Base-by-base conservation (phyloP, 805 yeast genomes). In the Ogataea nitratoaversa region DNA sequence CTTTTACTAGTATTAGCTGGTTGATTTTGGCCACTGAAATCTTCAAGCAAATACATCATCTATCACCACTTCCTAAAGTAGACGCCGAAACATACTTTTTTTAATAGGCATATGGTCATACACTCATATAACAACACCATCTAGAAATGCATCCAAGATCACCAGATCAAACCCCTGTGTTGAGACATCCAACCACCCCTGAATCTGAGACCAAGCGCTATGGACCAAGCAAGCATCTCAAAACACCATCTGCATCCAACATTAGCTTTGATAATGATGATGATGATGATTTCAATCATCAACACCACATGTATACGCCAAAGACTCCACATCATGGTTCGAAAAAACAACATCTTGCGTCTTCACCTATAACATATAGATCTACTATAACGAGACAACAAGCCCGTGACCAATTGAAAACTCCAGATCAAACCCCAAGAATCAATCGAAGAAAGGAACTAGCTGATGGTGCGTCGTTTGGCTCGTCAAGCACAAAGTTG, bases 361-460 rank as follows among this genome's bases (percentile, higher is more conserved):
- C 41, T 9, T 47, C 54, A 5, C 54, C 54, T 3, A 47, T 46
- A 14, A 43, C 50, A 5, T 16, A 14, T 29, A n/a, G 31, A 6
- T 13, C 43, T 34, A 14, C 42, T 31, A 3, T 34, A 38, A 11
- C 45, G 14, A 41, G 41, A 5, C 43, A 39, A 33, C 43, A 32
- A 17, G 28, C 8, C 14, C 24, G 27, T 20, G 24, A 14, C 5
- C 57, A 45, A 19, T 32, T 54, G 30, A 50, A 51, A 12, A 55
- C 59, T 2, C 59, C 59, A 14, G 53, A 49, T 30, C 55, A 43
- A 43, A 55, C 59, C 9, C 59, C 59, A 20, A 40, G 54, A 19
- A 14, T 45, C 14, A 38, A 40, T 29, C 52, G 55, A 17, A 43
- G 49, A 17, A 53, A 47, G 30, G 49, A 48, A n/a, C 41, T 54